Conservation (phyloP, 768 basidiomycete genomes). For the Leccinum disarticulatum region DNA sequence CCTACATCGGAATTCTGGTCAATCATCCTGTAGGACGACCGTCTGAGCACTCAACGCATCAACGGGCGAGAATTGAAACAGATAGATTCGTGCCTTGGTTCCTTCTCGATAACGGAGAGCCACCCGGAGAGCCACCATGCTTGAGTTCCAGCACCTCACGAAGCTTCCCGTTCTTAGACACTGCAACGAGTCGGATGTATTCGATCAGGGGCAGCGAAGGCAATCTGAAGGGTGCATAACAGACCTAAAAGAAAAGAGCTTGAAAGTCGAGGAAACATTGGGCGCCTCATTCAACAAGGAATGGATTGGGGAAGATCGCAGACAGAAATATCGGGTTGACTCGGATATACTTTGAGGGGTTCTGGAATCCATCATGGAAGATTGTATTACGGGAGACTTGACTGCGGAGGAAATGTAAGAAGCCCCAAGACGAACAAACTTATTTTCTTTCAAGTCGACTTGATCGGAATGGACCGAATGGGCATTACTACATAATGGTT, state of each 20-base stretch:
- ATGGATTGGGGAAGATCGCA: not conserved
- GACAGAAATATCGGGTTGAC: not conserved
- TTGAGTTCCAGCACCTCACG: conserved; percentile 38
- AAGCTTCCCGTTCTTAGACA: conserved; percentile 45
- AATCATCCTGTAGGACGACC: conserved; percentile 43
- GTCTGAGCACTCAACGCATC: conserved; percentile 1
- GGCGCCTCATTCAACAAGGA: not conserved
- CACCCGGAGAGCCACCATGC: too few species aligned
- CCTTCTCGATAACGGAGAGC: conserved; percentile 35
- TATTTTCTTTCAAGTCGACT: too few species aligned
- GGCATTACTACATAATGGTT: not conserved
- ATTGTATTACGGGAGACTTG: not conserved
- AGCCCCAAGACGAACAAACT: not conserved
- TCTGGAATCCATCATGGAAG: conserved; percentile 1
- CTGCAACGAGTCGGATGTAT: conserved; percentile 13
- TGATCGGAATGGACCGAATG: not conserved
- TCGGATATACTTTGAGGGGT: conserved; percentile 1
- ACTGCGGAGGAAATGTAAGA: conserved; percentile 5
- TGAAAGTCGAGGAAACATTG: conserved; percentile 17
- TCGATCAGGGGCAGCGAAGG: conserved; percentile 18
- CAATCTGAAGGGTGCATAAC: conserved; percentile 14
- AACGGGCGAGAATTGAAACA: conserved; percentile 24
- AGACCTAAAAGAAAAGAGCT: conserved; percentile 10
- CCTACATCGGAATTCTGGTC: conserved; percentile 69
- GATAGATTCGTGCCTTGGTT: conserved; percentile 53